These are phyloP conservation scores for Pachyrhizus erosus DNA, from an alignment of 306 rosid genomes.

Conservation along the genomic window DNA sequence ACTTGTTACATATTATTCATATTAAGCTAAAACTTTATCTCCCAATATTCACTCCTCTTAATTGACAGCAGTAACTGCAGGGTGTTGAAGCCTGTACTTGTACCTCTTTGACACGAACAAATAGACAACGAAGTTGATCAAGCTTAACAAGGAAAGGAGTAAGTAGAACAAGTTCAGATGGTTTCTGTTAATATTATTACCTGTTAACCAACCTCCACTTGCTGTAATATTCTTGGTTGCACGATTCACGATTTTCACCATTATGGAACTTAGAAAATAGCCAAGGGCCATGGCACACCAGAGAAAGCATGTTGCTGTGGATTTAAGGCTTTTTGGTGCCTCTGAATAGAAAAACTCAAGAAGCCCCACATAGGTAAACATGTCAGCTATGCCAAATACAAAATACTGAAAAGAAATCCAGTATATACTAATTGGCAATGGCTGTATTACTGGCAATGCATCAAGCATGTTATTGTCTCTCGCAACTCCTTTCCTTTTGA, in stretches of 20 bases:
- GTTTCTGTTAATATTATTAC: constrained; percentile 83
- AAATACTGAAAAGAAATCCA: constrained; percentile 93
- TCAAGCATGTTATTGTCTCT: constrained; percentile 70
- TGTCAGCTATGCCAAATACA: constrained; percentile 86
- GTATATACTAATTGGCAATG: constrained; percentile 75
- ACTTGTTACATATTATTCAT: constrained; percentile 45
- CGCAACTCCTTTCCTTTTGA: constrained; percentile 70
- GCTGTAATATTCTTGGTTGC: constrained; percentile 60
- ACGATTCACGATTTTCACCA: constrained; percentile 69
- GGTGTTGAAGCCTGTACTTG: constrained; percentile 61
- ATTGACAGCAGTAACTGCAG: constrained; percentile 25
- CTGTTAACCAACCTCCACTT: constrained; percentile 83
- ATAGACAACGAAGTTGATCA: constrained; percentile 69
- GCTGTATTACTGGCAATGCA: constrained; percentile 64
- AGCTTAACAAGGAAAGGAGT: constrained; percentile 73
- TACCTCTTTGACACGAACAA: constrained; percentile 71
- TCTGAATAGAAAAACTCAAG: constrained; percentile 91
- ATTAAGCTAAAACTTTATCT: not conserved
- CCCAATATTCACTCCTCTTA: constrained; percentile 21
- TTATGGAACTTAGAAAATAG: constrained; percentile 70
- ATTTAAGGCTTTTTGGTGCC: constrained; percentile 74
- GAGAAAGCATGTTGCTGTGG: constrained; percentile 82
- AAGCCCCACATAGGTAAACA: constrained; percentile 88
- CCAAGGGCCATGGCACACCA: constrained; percentile 93
- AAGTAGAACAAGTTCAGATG: constrained; percentile 77